These are phyloP conservation scores for Ogataea wickerhamii DNA, from an alignment of 805 yeast genomes.

Conservation along the genomic window DNA sequence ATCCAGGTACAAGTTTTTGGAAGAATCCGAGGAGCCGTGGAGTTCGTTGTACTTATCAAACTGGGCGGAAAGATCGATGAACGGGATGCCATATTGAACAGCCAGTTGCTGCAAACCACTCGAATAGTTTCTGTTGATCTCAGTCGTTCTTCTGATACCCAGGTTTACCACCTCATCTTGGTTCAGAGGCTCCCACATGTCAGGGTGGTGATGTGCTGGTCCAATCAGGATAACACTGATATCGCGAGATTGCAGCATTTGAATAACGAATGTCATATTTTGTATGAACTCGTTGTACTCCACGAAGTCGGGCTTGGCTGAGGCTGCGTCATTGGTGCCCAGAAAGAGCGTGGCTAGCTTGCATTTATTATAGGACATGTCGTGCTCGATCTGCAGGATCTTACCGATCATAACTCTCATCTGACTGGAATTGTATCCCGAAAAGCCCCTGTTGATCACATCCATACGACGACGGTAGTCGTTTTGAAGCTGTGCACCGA, in stretches of 20 bases:
- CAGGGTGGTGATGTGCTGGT: conserved; percentile 52
- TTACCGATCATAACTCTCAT: conserved; percentile 47
- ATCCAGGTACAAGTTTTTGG: conserved; percentile 32
- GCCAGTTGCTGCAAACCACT: conserved; percentile 50
- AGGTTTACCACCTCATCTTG: conserved; percentile 30
- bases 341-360: conserved; percentile 32
- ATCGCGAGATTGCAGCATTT: conserved; percentile 34
- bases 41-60: conserved; percentile 30
- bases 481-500: conserved; percentile 23
- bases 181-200: conserved; percentile 36
- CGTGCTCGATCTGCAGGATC: conserved; percentile 47
- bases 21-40: conserved; percentile 14
- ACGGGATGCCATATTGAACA: conserved; percentile 44
- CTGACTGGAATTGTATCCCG: conserved; percentile 70
- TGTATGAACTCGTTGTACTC: conserved; percentile 43
- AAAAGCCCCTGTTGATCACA: conserved; percentile 65
- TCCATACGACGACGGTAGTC: conserved; percentile 59
- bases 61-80: conserved; percentile 49
- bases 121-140: conserved; percentile 43
- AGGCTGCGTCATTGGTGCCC: conserved; percentile 73
- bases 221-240: conserved; percentile 58
- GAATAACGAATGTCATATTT: conserved; percentile 47
- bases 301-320: conserved; percentile 48
- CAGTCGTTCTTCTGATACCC: conserved; percentile 41
- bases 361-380: conserved; percentile 19